Percentiles rank a stretch among this genome's conserved stretches.
These are phyloP conservation scores for Eurotiales sp. DNA, from an alignment of 2,329 filamentous ascomycete species.

Conservation along the genomic window DNA sequence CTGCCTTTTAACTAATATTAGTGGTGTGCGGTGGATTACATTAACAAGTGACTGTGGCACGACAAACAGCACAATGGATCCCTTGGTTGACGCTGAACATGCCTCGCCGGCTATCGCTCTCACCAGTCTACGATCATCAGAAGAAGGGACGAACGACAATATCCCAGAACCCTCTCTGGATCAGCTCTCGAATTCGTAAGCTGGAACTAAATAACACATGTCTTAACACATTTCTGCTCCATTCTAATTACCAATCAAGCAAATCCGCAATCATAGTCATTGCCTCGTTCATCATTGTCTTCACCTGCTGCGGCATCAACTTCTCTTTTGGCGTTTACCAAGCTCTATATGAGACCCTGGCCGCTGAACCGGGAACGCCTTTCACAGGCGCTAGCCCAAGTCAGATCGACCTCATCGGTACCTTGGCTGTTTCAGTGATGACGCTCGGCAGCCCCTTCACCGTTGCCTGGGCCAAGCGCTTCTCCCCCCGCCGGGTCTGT, in stretches of 20 bases:
- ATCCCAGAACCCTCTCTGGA: too few relatives aligned
- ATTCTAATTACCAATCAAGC: neutral
- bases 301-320: conserved; percentile 35
- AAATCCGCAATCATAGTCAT: conserved; percentile 3
- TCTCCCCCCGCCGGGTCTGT: conserved; percentile 27
- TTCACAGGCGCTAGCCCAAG: conserved; percentile 35
- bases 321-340: conserved; percentile 42
- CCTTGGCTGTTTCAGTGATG: conserved; percentile 34
- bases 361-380: conserved; percentile 23
- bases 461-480: conserved; percentile 32
- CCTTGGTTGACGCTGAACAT: too few relatives aligned
- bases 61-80: too few relatives aligned
- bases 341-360: conserved; percentile 35
- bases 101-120: too few relatives aligned
- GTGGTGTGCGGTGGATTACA: too few relatives aligned
- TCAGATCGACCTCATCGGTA: conserved; percentile 38
- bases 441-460: conserved; percentile 33
- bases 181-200: too few relatives aligned
- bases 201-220: too few relatives aligned
- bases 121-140: too few relatives aligned
- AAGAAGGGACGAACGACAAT: too few relatives aligned
- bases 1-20: too few relatives aligned
- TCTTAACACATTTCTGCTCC: too few relatives aligned
- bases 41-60: too few relatives aligned
- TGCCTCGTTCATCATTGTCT: conserved; percentile 25